These are phyloP conservation scores for Leishmania martiniquensis DNA, from an alignment of 208 protist genomes.

Conservation along the genomic window DNA sequence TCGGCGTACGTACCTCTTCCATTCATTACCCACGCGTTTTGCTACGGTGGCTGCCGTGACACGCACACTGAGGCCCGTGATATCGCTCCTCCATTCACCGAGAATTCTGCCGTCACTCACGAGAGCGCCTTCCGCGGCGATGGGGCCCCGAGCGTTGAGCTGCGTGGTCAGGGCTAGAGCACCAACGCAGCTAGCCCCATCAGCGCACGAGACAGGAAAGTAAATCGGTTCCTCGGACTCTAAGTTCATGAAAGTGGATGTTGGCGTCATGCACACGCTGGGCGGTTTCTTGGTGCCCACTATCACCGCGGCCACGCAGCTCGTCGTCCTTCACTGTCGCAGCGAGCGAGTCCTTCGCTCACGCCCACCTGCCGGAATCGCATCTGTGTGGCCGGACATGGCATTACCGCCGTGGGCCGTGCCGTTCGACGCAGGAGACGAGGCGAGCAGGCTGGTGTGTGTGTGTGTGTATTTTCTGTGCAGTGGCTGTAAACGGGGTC, in stretches of 20 bases:
- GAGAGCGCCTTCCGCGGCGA: conserved; percentile 47
- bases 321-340: conserved; percentile 44
- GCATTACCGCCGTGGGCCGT: conserved; percentile 45
- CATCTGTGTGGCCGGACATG: conserved; percentile 47
- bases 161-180: conserved; percentile 29
- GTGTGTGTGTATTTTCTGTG: conserved; percentile 31
- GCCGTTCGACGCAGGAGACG: conserved; percentile 36
- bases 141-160: conserved; percentile 32
- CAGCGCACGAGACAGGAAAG: conserved; percentile 43
- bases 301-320: conserved; percentile 51
- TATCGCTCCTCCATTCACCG: conserved; percentile 34
- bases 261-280: conserved; percentile 34
- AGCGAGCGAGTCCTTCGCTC: conserved; percentile 45
- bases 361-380: conserved; percentile 49
- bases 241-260: conserved; percentile 34
- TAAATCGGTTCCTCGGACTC: conserved; percentile 44
- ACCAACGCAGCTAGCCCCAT: conserved; percentile 41
- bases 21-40: conserved; percentile 21
- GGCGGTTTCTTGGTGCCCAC: conserved; percentile 58
- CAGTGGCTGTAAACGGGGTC: conserved; percentile 38
- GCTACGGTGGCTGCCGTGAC: conserved; percentile 24
- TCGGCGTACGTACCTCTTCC: conserved; percentile 35
- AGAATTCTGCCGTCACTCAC: conserved; percentile 32
- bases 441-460: conserved; percentile 55
- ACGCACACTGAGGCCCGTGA: conserved; percentile 42